phyloP scores from a whole-genome alignment of 768 basidiomycete genomes.

The Mycena metata region DNA sequence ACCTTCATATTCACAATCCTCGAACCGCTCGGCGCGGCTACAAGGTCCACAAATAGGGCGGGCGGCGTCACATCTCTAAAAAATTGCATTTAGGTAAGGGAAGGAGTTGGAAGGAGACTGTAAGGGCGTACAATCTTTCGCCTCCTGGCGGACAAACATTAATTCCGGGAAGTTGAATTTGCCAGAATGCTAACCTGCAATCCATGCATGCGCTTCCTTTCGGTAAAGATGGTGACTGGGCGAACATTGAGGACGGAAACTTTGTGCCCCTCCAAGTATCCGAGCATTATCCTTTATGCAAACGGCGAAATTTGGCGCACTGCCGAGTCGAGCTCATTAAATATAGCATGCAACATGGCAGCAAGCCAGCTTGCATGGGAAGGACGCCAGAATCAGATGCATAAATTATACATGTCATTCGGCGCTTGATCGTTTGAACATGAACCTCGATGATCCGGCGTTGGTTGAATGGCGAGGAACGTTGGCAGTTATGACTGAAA shows the following conservation, averaged over 20 bases:
- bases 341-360: no score
- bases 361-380: no score
- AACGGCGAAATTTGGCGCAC: background rate
- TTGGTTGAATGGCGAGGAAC: no score
- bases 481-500: no score
- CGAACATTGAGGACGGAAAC: background rate
- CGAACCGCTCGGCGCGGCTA: slow-evolving; percentile 50
- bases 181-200: slow-evolving; percentile 51
- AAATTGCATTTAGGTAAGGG: background rate
- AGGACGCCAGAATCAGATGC: no score
- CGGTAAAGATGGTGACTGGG: slow-evolving; percentile 44
- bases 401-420: no score
- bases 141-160: slow-evolving; percentile 45
- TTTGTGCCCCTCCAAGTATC: background rate
- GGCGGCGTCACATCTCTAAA: slow-evolving; percentile 58
- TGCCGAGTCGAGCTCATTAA: background rate
- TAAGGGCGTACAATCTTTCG: slow-evolving; percentile 56
- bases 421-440: no score
- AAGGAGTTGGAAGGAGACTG: background rate
- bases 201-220: slow-evolving; percentile 60
- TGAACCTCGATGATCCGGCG: no score
- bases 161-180: background rate
- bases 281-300: slow-evolving; percentile 1
- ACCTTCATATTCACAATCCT: slow-evolving; percentile 63
- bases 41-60: slow-evolving; percentile 60